Conservation (phyloP, 306 rosid species). For the Quercus alba region DNA sequence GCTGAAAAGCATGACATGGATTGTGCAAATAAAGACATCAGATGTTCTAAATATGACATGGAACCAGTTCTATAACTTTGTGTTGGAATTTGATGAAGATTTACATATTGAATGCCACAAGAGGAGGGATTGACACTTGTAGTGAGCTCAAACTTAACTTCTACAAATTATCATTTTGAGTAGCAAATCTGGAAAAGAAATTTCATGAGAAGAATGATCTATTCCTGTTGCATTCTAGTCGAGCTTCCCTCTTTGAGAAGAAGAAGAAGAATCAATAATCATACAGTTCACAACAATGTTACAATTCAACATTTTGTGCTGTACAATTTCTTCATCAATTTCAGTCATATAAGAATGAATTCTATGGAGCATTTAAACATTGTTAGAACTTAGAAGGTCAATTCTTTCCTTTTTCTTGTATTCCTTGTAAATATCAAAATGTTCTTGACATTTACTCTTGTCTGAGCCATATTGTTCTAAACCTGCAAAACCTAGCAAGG, state of each 20-base stretch:
- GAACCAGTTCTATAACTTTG: not conserved
- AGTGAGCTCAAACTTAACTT: not conserved
- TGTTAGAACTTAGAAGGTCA: not conserved
- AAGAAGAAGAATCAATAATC: conserved; percentile 6
- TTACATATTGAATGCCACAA: not conserved
- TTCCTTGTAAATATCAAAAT: conserved; percentile 86
- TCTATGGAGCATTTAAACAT: not conserved
- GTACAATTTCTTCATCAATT: not conserved
- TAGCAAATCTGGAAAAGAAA: conserved; percentile 1
- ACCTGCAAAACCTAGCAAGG: conserved; percentile 40
- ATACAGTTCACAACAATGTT: not conserved
- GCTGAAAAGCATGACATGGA: not conserved
- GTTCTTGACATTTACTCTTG: conserved; percentile 88
- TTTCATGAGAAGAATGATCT: conserved; percentile 82
- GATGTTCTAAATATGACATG: not conserved
- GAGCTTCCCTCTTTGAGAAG: conserved; percentile 79
- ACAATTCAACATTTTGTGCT: not conserved
- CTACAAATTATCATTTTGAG: not conserved
- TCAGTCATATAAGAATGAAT: not conserved
- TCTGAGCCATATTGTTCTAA: conserved; percentile 61
- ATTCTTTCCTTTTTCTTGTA: conserved; percentile 93
- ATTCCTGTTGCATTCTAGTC: conserved; percentile 75
- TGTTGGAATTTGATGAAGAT: not conserved
- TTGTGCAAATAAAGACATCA: not conserved
- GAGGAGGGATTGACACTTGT: not conserved